Percentiles rank a stretch among this genome's conserved stretches.
Evolutionary conservation across 768 basidiomycete species (phyloP).

Genomic region (Asterophora parasitica): DNA sequence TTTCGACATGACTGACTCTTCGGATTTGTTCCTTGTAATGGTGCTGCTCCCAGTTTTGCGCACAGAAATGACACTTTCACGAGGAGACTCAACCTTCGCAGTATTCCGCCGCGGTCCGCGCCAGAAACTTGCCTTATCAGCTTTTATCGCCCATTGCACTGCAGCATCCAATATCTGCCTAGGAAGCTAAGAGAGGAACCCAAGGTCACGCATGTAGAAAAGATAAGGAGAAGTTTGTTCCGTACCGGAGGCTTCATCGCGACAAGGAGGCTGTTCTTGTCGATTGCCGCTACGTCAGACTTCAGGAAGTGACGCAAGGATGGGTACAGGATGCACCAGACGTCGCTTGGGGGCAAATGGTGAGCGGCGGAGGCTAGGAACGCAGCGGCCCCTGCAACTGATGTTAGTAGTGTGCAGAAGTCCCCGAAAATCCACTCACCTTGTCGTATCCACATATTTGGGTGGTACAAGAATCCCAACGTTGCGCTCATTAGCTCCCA

Average conservation of each 20-base stretch:
- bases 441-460: slow-evolving; percentile 94
- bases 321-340: slow-evolving; percentile 97
- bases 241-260: slow-evolving; percentile 78
- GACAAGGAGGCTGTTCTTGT: slow-evolving; percentile 69
- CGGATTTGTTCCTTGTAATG: slow-evolving; percentile 53
- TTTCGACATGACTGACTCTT: slow-evolving; percentile 58
- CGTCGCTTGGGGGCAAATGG: slow-evolving; percentile 79
- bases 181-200: slow-evolving; percentile 37
- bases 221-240: neutral
- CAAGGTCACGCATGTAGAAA: neutral
- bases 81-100: slow-evolving; percentile 58
- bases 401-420: too few relatives aligned
- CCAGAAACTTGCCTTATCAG: slow-evolving; percentile 82
- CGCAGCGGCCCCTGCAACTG: slow-evolving; percentile 66
- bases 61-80: slow-evolving; percentile 66
- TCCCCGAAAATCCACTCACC: slow-evolving; percentile 36
- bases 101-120: slow-evolving; percentile 42
- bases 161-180: slow-evolving; percentile 82
- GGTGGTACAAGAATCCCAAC: slow-evolving; percentile 89
- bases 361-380: slow-evolving; percentile 86
- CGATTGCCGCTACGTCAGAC: slow-evolving; percentile 72
- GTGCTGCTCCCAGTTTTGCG: slow-evolving; percentile 43
- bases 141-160: slow-evolving; percentile 83
- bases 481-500: slow-evolving; percentile 94
- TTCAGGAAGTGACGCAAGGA: slow-evolving; percentile 81